phyloP scores from a whole-genome alignment of 129 eudicot genomes.

The Centella asiatica region DNA sequence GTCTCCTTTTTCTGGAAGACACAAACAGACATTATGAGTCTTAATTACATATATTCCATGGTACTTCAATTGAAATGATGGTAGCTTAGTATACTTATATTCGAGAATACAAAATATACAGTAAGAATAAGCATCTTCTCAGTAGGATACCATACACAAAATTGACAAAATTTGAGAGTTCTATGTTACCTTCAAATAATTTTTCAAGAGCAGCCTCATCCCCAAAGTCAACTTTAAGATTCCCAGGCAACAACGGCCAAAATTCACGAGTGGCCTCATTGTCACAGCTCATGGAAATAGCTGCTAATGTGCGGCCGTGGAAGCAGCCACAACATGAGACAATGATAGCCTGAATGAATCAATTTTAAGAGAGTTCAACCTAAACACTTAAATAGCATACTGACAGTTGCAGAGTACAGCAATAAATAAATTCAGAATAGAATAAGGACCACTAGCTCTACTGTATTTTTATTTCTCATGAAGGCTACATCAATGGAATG shows the following conservation, averaged over 20 bases:
- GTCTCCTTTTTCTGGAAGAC: conserved; percentile 75
- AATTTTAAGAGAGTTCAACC: not conserved
- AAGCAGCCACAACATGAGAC: conserved; percentile 99
- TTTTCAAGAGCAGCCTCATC: conserved; percentile 71
- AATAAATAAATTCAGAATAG: not conserved
- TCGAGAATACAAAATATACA: too few relatives aligned
- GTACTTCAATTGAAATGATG: not conserved
- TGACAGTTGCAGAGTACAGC: not conserved
- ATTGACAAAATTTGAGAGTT: not conserved
- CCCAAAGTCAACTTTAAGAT: conserved; percentile 91
- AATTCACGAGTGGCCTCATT: conserved; percentile 90
- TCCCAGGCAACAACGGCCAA: conserved; percentile 88
- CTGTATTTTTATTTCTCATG: not conserved
- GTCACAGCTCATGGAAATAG: conserved; percentile 97
- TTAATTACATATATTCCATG: not conserved
- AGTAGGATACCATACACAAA: not conserved
- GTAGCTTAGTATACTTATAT: too few relatives aligned
- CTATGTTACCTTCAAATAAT: conserved; percentile 59
- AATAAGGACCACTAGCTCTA: not conserved
- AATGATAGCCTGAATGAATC: conserved; percentile 67
- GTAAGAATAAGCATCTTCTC: not conserved
- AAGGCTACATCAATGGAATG: not conserved
- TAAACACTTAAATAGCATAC: not conserved
- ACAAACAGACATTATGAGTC: conserved; percentile 3
- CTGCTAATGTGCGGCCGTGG: conserved; percentile 96